Evolutionary conservation across 179 eudicot genomes (phyloP), one percentile per base, ranked within the genome.

Genomic region (Beta corolliflora): DNA sequence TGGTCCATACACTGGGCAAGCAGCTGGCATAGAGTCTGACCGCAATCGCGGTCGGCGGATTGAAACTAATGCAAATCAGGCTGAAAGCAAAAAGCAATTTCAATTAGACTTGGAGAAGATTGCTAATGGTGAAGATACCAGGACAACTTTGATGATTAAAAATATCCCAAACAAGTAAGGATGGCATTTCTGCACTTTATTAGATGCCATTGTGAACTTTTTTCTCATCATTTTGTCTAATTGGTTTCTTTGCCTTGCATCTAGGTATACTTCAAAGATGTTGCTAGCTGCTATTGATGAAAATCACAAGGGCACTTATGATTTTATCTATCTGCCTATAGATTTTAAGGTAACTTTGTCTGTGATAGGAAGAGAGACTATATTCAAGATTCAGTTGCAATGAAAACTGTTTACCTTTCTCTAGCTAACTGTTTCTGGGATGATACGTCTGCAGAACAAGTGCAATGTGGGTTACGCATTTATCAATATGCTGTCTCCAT

Each of bases 401-500:
- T 58, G 19, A 7, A n/a, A 54, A 66, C 53, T 59, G 5, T 79
- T 52, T 73, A 25, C 11, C 59, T 66, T 58, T 75, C 59, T 50
- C 52, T 54, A 45, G 81, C 84, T 71, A 60, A 73, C 65, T 81
- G 45, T 76, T 76, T 54, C 63, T 83, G 79, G 79, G 29, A 5
- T 78, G 52, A 2, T 52, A 73, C 65, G 58, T 31, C 56, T 74
- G 89, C 95, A 95, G 99, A 95, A 95, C 75, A 95, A 95, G 85
- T 95, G 99, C 91, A 95, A 95, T 81, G 98, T 95, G 44, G 99
- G 99, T 66, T 95, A 95, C 77, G 99, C 99, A 21, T 95, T 95
- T 82, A 95, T 95, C 82, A 95, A 95, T 82, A 93, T 95, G 99
- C 65, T 87, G 76, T 89, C 94, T 76, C 99, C 99, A 78, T 81